These are phyloP conservation scores for Mortierella claussenii DNA, from an alignment of 192 early-diverging fungal species.

Conservation along the genomic window DNA sequence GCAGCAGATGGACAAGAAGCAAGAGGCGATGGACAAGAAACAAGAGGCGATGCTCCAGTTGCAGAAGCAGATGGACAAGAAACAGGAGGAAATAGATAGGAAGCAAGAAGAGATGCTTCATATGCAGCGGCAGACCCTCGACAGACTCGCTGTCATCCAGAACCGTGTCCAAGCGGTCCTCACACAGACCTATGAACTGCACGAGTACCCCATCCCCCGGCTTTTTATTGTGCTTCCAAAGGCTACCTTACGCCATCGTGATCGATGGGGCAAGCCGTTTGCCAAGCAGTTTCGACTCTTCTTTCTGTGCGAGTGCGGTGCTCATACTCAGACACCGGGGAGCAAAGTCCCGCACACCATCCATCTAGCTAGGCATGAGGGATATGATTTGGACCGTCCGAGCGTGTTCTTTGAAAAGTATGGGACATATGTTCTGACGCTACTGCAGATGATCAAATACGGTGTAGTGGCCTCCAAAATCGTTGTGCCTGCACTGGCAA, in stretches of 20 bases:
- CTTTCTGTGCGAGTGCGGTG: constrained; percentile 39
- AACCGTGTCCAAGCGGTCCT: not conserved
- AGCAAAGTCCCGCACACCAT: not conserved
- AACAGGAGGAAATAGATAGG: not conserved
- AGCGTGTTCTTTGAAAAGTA: constrained; percentile 26
- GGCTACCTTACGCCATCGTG: not conserved
- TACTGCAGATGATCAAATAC: constrained; percentile 24
- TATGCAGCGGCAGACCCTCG: not conserved
- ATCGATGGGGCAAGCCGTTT: not conserved
- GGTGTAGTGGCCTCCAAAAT: constrained; percentile 5
- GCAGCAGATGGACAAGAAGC: too few relatives aligned
- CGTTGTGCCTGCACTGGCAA: not conserved
- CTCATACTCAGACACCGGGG: constrained; percentile 3
- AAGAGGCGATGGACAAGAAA: not conserved
- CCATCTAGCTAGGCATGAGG: constrained; percentile 31
- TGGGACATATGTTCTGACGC: constrained; percentile 4
- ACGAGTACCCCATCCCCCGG: not conserved
- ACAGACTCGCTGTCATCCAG: not conserved
- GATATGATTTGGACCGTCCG: constrained; percentile 20
- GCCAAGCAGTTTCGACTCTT: constrained; percentile 15
- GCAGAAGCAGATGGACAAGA: not conserved
- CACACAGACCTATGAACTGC: not conserved
- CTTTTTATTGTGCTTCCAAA: constrained; percentile 9
- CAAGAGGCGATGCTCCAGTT: not conserved
- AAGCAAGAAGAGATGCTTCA: not conserved